phyloP scores from a whole-genome alignment of 1,139 yeast genomes.

The Nakaseomyces uthaithaninus region DNA sequence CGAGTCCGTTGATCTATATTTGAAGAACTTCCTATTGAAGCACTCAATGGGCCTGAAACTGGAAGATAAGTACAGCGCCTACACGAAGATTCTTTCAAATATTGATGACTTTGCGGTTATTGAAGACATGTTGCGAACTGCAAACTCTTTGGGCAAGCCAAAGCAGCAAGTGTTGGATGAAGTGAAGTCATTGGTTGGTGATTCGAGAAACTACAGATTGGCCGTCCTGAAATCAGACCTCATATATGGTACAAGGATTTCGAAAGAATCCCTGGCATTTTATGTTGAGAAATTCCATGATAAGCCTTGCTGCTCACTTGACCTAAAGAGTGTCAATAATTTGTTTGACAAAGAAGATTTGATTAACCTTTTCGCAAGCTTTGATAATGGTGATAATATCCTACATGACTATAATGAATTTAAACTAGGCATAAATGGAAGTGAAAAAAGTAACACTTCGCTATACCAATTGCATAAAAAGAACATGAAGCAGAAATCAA shows the following conservation, averaged over 20 bases:
- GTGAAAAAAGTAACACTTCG: slow-evolving; percentile 7
- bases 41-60: slow-evolving; percentile 15
- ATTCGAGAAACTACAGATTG: slow-evolving; percentile 27
- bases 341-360: slow-evolving; percentile 10
- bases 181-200: slow-evolving; percentile 17
- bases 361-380: slow-evolving; percentile 9
- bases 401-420: slow-evolving; percentile 25
- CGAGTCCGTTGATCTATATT: slow-evolving; percentile 25
- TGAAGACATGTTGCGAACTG: slow-evolving; percentile 19
- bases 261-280: slow-evolving; percentile 15
- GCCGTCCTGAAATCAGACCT: slow-evolving; percentile 25
- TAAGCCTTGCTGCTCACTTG: slow-evolving; percentile 29
- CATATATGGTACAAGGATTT: slow-evolving; percentile 13
- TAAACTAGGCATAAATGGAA: slow-evolving; percentile 11
- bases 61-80: slow-evolving; percentile 15
- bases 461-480: slow-evolving; percentile 18
- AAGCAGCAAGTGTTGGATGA: slow-evolving; percentile 14
- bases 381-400: slow-evolving; percentile 12
- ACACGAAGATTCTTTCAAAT: slow-evolving; percentile 17
- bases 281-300: slow-evolving; percentile 26
- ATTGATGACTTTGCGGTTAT: slow-evolving; percentile 29
- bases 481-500: slow-evolving; percentile 18
- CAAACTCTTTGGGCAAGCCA: slow-evolving; percentile 14
- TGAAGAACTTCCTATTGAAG: slow-evolving; percentile 28
- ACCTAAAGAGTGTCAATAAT: slow-evolving; percentile 17